phyloP scores from a whole-genome alignment of 179 eudicot species.

The Beta corolliflora region DNA sequence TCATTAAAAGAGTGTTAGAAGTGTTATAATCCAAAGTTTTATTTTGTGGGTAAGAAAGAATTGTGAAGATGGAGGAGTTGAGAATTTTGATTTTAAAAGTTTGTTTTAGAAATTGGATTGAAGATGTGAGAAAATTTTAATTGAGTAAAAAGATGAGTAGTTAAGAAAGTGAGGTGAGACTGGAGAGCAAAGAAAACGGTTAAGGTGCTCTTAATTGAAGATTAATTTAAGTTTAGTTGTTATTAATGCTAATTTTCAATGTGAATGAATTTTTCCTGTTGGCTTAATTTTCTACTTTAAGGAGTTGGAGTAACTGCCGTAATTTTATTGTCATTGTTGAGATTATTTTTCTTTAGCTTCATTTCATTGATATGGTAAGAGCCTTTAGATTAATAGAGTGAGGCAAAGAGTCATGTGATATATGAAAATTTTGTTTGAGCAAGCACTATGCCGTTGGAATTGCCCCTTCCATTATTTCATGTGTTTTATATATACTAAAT shows the following conservation, averaged over 20 bases:
- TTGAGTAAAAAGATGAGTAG: slow-evolving; percentile 35
- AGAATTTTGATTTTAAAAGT: slow-evolving; percentile 22
- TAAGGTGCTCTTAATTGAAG: neutral
- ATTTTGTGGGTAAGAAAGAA: slow-evolving; percentile 16
- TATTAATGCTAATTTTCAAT: neutral
- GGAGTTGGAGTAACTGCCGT: slow-evolving; percentile 21
- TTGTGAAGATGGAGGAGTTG: slow-evolving; percentile 15
- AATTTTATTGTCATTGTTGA: neutral
- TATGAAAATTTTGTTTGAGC: neutral
- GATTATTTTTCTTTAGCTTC: neutral
- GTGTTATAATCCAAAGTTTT: neutral
- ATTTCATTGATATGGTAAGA: slow-evolving; percentile 11
- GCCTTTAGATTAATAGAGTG: slow-evolving; percentile 11
- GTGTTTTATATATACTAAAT: neutral
- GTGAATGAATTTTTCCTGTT: slow-evolving; percentile 27
- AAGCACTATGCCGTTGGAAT: slow-evolving; percentile 9
- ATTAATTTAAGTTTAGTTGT: neutral
- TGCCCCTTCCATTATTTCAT: neutral
- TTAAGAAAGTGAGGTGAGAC: slow-evolving; percentile 24
- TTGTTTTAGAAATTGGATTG: slow-evolving; percentile 25
- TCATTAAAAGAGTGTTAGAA: slow-evolving; percentile 18
- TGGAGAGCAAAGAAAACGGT: slow-evolving; percentile 27
- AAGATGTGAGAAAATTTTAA: neutral
- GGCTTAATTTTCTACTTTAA: slow-evolving; percentile 17
- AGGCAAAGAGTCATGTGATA: slow-evolving; percentile 14